These are phyloP conservation scores for Hypoxylon perforatum DNA, from an alignment of 495 filamentous ascomycete species.

Conservation along the genomic window DNA sequence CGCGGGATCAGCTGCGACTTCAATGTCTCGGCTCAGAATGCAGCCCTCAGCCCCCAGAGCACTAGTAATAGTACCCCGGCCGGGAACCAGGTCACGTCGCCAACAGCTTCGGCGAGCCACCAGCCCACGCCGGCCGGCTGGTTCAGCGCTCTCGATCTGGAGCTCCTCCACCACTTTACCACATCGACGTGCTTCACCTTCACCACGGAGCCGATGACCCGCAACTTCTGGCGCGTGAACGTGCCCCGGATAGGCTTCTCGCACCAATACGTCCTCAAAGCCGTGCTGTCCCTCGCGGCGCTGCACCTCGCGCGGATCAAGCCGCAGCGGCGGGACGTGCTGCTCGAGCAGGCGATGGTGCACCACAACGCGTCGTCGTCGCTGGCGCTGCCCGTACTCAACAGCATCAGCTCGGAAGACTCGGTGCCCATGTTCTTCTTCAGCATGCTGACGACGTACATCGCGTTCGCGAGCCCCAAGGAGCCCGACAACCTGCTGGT, in stretches of 20 bases:
- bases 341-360: conserved; percentile 59
- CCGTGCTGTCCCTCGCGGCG: conserved; percentile 62
- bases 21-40: conserved; percentile 10
- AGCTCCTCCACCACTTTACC: conserved; percentile 39
- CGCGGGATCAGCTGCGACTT: conserved; percentile 38
- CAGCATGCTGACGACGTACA: conserved; percentile 61
- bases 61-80: not conserved
- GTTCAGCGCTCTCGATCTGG: conserved; percentile 35
- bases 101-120: conserved; percentile 8
- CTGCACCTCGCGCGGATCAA: conserved; percentile 60
- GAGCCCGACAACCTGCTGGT: conserved; percentile 54
- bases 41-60: not conserved
- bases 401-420: conserved; percentile 58
- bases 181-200: conserved; percentile 37
- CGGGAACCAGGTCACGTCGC: conserved; percentile 15
- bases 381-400: conserved; percentile 57
- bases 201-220: conserved; percentile 29
- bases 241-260: conserved; percentile 60
- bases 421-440: conserved; percentile 65
- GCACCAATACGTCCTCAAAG: conserved; percentile 62
- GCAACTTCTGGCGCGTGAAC: conserved; percentile 44
- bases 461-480: conserved; percentile 60
- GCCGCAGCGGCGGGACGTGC: conserved; percentile 49
- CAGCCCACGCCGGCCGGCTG: conserved; percentile 15
- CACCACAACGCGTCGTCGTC: conserved; percentile 61